These are phyloP conservation scores for Lactifluus volemus DNA, from an alignment of 768 basidiomycete genomes.

Conservation along the genomic window DNA sequence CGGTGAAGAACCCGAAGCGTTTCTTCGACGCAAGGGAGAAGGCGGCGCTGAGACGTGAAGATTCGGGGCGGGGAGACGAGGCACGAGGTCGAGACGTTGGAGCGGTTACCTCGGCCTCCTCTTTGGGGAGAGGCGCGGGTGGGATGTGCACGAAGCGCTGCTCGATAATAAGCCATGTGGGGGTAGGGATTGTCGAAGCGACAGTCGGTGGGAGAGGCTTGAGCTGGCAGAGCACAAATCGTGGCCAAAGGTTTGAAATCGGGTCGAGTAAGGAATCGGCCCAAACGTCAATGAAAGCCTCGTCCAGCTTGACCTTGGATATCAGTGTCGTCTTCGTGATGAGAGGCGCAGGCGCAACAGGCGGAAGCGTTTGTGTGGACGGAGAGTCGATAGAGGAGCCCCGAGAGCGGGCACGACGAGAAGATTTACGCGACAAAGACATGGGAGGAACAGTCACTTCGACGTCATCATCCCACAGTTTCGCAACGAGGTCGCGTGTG, in stretches of 20 bases:
- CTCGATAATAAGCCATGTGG: constrained; percentile 65
- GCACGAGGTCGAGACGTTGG: constrained; percentile 19
- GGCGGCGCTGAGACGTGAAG: constrained; percentile 31
- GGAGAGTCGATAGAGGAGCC: constrained; percentile 24
- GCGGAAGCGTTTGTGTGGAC: background rate
- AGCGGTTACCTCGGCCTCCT: background rate
- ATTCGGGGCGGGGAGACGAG: constrained; percentile 26
- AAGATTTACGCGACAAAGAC: constrained; percentile 27
- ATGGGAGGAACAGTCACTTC: constrained; percentile 40
- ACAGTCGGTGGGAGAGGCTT: constrained; percentile 29
- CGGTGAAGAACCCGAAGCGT: constrained; percentile 54
- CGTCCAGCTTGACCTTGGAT: constrained; percentile 54
- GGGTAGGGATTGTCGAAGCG: constrained; percentile 28
- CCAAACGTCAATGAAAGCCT: constrained; percentile 82
- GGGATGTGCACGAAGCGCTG: constrained; percentile 40
- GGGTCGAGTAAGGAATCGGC: constrained; percentile 65
- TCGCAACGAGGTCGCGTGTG: constrained; percentile 41
- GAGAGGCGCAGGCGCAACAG: background rate
- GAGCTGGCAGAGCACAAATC: constrained; percentile 63
- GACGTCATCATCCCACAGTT: constrained; percentile 50
- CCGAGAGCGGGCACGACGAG: constrained; percentile 21
- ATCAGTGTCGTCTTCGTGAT: constrained; percentile 34
- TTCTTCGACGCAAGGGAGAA: constrained; percentile 43
- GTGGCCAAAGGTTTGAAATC: constrained; percentile 54
- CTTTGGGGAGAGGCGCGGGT: constrained; percentile 11